Evolutionary conservation across 345 rosid genomes (phyloP).

Genomic region (Bretschneidera sinensis): DNA sequence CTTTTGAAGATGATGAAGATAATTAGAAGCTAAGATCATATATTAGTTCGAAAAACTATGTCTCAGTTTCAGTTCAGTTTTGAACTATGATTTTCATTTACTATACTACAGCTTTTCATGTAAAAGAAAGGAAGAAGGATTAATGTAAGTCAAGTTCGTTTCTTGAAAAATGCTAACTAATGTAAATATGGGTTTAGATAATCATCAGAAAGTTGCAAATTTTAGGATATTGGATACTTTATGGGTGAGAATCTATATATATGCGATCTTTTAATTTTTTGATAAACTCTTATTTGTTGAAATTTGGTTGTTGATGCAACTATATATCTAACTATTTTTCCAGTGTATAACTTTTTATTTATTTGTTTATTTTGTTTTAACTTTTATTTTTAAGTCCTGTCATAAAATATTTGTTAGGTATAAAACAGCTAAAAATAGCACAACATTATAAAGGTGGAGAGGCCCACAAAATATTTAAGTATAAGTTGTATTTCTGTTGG

Average conservation of each 20-base stretch:
- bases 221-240: background rate
- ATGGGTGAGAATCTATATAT: no score
- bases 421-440: background rate
- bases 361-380: no score
- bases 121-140: no score
- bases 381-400: background rate
- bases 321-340: no score
- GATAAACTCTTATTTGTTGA: background rate
- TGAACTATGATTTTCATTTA: background rate
- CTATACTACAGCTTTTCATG: background rate
- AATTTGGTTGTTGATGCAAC: background rate
- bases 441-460: background rate
- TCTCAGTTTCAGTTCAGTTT: background rate
- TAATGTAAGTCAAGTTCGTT: no score
- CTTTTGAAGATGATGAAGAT: conserved; percentile 51
- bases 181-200: no score
- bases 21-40: conserved; percentile 4
- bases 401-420: background rate
- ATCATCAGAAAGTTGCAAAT: background rate
- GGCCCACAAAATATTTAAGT: background rate
- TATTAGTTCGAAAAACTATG: background rate
- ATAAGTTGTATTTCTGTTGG: background rate
- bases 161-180: no score
- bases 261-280: background rate
- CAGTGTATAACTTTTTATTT: no score